Conservation (phyloP, 371 early-diverging fungal species). For the Mucor plumbeus region DNA sequence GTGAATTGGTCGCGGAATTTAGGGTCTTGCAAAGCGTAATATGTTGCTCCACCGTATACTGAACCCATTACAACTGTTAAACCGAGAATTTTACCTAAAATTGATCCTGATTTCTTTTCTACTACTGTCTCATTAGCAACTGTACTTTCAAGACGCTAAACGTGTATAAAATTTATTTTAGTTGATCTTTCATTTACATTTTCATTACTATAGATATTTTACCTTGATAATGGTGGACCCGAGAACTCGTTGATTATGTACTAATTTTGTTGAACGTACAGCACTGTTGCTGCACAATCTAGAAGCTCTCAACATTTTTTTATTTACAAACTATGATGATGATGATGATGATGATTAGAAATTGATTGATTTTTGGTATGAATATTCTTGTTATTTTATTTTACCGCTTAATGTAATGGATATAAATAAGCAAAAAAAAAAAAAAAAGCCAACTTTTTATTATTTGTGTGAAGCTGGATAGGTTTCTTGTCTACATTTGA, state of each 20-base stretch:
- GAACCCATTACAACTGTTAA: constrained; percentile 35
- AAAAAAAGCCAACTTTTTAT: not conserved
- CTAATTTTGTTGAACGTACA: constrained; percentile 25
- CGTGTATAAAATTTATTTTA: too few relatives aligned
- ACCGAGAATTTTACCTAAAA: constrained; percentile 41
- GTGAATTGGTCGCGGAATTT: constrained; percentile 49
- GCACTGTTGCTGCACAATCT: constrained; percentile 30
- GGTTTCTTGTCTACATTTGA: not conserved
- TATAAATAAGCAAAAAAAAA: not conserved
- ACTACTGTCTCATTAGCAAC: constrained; percentile 3
- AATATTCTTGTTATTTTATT: not conserved
- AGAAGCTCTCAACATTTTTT: constrained; percentile 36
- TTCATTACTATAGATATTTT: not conserved
- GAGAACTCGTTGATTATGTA: not conserved
- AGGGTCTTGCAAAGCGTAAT: constrained; percentile 47
- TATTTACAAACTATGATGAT: not conserved
- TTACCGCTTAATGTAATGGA: constrained; percentile 8
- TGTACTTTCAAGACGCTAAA: constrained; percentile 28
- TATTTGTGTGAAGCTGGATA: constrained; percentile 5
- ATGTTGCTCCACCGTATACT: constrained; percentile 47
- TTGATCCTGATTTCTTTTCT: constrained; percentile 15
- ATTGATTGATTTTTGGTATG: too few relatives aligned
- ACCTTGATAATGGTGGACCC: constrained; percentile 7
- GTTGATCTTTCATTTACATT: too few relatives aligned
- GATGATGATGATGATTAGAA: too few relatives aligned